Evolutionary conservation across 177 flowering plant species (phyloP), one percentile per base, ranked within the genome.

Genomic region (Vitis hybrid): DNA sequence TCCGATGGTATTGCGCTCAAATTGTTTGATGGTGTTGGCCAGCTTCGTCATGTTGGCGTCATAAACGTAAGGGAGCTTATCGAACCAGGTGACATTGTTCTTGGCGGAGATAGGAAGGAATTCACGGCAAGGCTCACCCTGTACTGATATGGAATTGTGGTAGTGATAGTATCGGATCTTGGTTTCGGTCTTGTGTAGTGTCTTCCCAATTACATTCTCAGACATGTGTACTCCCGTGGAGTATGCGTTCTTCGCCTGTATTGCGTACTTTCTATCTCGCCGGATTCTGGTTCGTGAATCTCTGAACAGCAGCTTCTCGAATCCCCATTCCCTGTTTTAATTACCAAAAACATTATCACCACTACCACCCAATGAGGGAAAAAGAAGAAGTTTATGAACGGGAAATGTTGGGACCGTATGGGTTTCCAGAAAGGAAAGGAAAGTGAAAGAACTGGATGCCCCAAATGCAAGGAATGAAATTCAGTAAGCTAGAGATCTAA

Each of bases 161-260:
- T 85, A 85, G 68, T 85, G 88, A 57, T 81, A 85, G 65, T 82
- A 85, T 9, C 88, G 74, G 67, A 88, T 88, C 69, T 78, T 84
- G 7, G 73, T 64, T 56, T 88, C 90, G 0, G 92, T 88, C 56
- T 84, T 71, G 80, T 88, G 92, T n/a, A 81, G 65, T 0, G 92
- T 76, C 67, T 82, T 84, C 9, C 92, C 89, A 3, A 72, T 58
- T 7, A 87, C 79, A 59, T 87, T 85, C 76, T 86, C 86, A n/a
- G 90, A 88, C 92, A 88, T 84, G 76, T 88, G 92, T 2, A 87
- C 88, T 0, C 92, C 92, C 2, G 89, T 84, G 1, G 92, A 79
- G 49, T 62, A 85, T 1, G 87, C 89, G 45, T 82, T 88, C 75
- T 72, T 82, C 2, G 90, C 85, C 67, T 87, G 92, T 12, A 88